Conservation (phyloP, 257 asterid species). For the Echium plantagineum region DNA sequence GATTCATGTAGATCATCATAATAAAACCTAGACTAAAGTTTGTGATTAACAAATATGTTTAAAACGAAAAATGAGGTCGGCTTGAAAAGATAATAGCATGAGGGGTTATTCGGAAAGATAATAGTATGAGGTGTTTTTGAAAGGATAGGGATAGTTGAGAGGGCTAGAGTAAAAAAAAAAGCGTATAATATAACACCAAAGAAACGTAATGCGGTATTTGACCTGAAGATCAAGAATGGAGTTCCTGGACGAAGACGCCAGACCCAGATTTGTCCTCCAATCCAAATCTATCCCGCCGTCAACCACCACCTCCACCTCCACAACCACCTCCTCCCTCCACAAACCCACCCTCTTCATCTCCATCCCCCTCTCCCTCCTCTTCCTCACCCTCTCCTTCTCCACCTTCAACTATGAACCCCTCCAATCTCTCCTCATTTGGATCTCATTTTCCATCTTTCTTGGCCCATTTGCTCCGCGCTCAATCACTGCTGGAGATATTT, state of each 20-base stretch:
- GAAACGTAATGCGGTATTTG: background rate
- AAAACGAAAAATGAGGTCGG: too few relatives aligned
- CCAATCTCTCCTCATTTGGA: constrained; percentile 54
- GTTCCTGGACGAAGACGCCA: constrained; percentile 77
- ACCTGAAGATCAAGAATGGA: constrained; percentile 32
- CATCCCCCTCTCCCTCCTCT: constrained; percentile 28
- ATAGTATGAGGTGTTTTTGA: too few relatives aligned
- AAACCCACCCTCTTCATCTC: constrained; percentile 50
- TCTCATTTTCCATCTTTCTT: constrained; percentile 54
- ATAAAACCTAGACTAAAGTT: too few relatives aligned
- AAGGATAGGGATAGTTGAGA: too few relatives aligned
- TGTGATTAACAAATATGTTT: too few relatives aligned
- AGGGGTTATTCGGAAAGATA: too few relatives aligned
- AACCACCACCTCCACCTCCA: constrained; percentile 4
- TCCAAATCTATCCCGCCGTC: constrained; percentile 38
- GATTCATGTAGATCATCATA: too few relatives aligned
- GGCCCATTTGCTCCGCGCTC: constrained; percentile 84
- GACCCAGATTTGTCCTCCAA: constrained; percentile 72
- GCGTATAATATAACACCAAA: too few relatives aligned
- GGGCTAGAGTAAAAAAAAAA: too few relatives aligned
- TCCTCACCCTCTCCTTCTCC: constrained; percentile 29
- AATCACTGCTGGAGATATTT: constrained; percentile 84
- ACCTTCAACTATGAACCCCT: constrained; percentile 51
- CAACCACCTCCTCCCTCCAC: constrained; percentile 24
- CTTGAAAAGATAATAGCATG: too few relatives aligned